Conservation (phyloP, 176 grass and related monocot genomes). For the Oryza australiensis region DNA sequence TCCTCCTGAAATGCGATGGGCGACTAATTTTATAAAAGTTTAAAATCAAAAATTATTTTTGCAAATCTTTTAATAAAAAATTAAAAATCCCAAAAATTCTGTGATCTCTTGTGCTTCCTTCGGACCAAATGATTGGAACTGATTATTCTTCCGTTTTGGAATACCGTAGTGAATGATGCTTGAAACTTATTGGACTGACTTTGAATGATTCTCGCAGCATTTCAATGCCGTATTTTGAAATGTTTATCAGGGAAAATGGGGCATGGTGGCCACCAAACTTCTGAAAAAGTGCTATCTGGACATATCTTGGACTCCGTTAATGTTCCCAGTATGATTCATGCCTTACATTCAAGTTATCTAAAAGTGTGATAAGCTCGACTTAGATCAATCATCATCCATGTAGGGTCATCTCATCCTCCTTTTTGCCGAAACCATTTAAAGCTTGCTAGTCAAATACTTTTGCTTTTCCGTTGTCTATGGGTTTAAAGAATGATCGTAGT, state of each 20-base stretch:
- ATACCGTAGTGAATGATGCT: background rate
- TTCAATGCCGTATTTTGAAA: background rate
- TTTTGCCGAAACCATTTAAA: background rate
- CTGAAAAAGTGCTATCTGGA: background rate
- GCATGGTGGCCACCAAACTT: constrained; percentile 12
- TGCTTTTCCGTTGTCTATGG: constrained; percentile 16
- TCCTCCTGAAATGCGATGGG: too few relatives aligned
- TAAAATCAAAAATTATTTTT: too few relatives aligned
- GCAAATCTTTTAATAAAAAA: too few relatives aligned
- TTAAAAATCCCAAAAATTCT: too few relatives aligned
- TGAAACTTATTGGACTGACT: background rate
- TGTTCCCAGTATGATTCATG: background rate
- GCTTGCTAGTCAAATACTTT: background rate
- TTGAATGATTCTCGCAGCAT: background rate
- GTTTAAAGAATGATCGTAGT: constrained; percentile 21
- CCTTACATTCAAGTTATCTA: background rate
- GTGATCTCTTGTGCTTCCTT: background rate
- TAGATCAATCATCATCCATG: background rate
- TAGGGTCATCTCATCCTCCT: background rate
- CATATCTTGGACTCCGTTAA: background rate
- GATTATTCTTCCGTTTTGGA: background rate
- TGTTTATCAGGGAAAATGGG: background rate
- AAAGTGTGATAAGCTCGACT: constrained; percentile 23
- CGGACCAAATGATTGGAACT: background rate
- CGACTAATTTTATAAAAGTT: too few relatives aligned